phyloP scores from a whole-genome alignment of 164 flowering plant species.

The Liquidambar formosana region DNA sequence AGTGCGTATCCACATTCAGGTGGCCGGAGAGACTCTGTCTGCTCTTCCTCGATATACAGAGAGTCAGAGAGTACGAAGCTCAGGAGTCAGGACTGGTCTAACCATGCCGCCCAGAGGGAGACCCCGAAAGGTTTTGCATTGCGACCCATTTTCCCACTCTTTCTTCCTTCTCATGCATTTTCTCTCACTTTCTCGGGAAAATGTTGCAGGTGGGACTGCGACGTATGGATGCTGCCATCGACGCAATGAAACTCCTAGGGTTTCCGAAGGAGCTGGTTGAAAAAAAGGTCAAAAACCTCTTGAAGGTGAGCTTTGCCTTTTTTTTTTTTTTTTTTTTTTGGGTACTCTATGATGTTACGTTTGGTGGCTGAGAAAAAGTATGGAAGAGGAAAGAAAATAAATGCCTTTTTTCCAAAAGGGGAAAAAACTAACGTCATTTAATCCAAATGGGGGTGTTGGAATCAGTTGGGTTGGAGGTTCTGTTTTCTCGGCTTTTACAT shows the following conservation, averaged over 20 bases:
- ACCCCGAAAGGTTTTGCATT: not conserved
- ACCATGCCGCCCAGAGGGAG: conserved; percentile 2
- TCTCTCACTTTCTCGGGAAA: not conserved
- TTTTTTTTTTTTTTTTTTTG: not conserved
- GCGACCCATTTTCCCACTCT: not conserved
- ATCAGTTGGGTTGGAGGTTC: too few species aligned
- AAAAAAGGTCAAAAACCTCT: conserved; percentile 21
- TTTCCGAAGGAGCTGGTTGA: conserved; percentile 22
- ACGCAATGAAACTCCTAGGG: conserved; percentile 32
- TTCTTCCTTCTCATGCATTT: not conserved
- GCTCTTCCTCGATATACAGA: too few species aligned
- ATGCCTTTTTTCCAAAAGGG: not conserved
- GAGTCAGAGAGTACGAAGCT: too few species aligned
- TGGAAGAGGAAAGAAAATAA: too few species aligned
- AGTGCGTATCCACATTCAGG: too few species aligned
- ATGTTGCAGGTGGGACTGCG: conserved; percentile 25
- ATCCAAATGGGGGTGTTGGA: too few species aligned
- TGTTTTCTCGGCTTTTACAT: too few species aligned
- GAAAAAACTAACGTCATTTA: not conserved
- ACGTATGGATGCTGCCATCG: conserved; percentile 44
- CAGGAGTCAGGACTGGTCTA: not conserved
- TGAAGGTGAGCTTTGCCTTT: conserved; percentile 27
- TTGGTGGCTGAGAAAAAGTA: not conserved
- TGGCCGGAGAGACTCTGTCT: too few species aligned
- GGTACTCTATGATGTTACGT: not conserved